Evolutionary conservation across 2,329 filamentous ascomycete species (phyloP).

Genomic region (Fusarium sp.): DNA sequence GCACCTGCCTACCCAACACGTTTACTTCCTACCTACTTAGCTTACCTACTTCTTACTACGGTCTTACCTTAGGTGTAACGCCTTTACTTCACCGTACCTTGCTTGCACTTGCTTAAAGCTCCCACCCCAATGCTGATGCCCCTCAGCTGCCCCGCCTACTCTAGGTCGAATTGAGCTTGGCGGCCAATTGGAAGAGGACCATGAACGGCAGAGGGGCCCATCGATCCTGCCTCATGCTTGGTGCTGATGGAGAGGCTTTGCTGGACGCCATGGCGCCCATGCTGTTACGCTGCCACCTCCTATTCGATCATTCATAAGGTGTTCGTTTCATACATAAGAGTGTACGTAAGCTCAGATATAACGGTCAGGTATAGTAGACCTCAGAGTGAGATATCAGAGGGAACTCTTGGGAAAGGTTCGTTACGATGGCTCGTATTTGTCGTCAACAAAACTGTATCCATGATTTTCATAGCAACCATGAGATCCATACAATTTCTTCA

Average conservation of each 20-base stretch:
- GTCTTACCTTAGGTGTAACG: slow-evolving; percentile 25
- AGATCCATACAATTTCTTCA: slow-evolving; percentile 10
- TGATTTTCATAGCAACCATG: slow-evolving; percentile 1
- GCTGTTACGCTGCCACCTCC: slow-evolving; percentile 35
- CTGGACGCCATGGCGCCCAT: slow-evolving; percentile 33
- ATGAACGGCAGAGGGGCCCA: slow-evolving; percentile 20
- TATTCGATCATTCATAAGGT: slow-evolving; percentile 34
- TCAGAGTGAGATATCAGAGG: background rate
- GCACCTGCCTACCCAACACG: slow-evolving; percentile 5
- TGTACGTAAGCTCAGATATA: slow-evolving; percentile 25
- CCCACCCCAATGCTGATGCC: slow-evolving; percentile 38
- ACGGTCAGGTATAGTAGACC: background rate
- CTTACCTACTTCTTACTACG: slow-evolving; percentile 22
- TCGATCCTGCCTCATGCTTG: slow-evolving; percentile 32
- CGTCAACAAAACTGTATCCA: background rate
- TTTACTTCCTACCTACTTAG: background rate
- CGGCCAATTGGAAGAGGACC: slow-evolving; percentile 26
- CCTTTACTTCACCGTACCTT: slow-evolving; percentile 33
- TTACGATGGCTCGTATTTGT: slow-evolving; percentile 2
- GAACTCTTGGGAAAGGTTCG: background rate
- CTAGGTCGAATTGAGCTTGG: slow-evolving; percentile 31
- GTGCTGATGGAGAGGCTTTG: slow-evolving; percentile 31
- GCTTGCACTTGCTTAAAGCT: slow-evolving; percentile 39
- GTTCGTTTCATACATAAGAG: slow-evolving; percentile 15
- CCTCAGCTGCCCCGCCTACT: slow-evolving; percentile 47